These are phyloP conservation scores for Tetrapyrgos nigripes DNA, from an alignment of 1,284 basidiomycete genomes.

Conservation along the genomic window DNA sequence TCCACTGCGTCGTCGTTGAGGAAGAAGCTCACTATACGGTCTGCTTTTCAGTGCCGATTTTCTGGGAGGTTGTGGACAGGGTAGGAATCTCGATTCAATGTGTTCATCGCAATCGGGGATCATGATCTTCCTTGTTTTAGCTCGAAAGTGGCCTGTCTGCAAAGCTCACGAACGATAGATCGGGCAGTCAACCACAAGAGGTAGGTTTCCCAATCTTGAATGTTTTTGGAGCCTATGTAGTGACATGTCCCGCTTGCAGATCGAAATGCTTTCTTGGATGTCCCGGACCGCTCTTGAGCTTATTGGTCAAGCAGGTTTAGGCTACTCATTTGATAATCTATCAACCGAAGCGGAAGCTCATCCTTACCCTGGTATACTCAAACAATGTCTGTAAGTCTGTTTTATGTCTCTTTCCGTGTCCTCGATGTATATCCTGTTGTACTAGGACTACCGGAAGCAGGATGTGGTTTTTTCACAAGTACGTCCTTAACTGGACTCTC, in stretches of 20 bases:
- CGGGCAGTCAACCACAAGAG: constrained; percentile 2
- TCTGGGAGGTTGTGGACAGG: constrained; percentile 10
- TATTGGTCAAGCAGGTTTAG: constrained; percentile 37
- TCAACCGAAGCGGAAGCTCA: constrained; percentile 27
- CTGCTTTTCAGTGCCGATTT: constrained; percentile 7
- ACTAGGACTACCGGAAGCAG: constrained; percentile 3
- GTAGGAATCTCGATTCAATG: neutral
- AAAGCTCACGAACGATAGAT: neutral
- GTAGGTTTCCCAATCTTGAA: neutral
- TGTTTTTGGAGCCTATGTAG: neutral
- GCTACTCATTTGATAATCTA: constrained; percentile 47
- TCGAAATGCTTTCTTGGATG: constrained; percentile 19
- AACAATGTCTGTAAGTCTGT: constrained; percentile 28
- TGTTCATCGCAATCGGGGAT: too few relatives aligned
- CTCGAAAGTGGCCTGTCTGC: neutral
- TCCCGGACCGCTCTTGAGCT: constrained; percentile 29
- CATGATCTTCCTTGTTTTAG: neutral
- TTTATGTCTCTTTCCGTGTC: neutral
- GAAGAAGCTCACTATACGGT: neutral
- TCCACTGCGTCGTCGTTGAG: neutral
- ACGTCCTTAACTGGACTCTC: constrained; percentile 36
- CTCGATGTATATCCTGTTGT: neutral
- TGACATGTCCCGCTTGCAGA: neutral
- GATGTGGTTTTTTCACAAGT: constrained; percentile 27
- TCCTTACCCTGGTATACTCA: constrained; percentile 35